Evolutionary conservation across 495 filamentous ascomycete genomes (phyloP).

Genomic region (Penicillium tannophilum): DNA sequence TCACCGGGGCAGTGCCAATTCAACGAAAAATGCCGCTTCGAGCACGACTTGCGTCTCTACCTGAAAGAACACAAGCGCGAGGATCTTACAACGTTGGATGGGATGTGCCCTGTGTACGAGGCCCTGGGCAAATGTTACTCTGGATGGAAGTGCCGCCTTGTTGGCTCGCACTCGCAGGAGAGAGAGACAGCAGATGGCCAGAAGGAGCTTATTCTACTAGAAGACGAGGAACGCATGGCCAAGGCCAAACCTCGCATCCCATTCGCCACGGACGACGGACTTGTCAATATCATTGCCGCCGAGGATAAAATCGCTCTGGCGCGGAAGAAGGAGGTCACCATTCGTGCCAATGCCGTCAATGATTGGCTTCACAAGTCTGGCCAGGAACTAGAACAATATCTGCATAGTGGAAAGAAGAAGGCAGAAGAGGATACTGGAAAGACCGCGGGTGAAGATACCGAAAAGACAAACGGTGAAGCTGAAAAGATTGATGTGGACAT

Average conservation of each 20-base stretch:
- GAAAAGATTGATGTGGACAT: conserved; percentile 2
- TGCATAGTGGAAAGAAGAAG: conserved; percentile 37
- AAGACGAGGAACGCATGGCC: conserved; percentile 52
- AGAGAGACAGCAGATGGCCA: conserved; percentile 71
- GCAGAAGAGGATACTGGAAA: conserved; percentile 9
- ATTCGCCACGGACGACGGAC: conserved; percentile 56
- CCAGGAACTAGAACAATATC: conserved; percentile 54
- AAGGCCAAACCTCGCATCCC: conserved; percentile 37
- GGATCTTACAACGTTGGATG: conserved; percentile 72
- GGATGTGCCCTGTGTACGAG: conserved; percentile 80
- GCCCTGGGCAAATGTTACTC: conserved; percentile 70
- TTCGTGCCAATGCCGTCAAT: conserved; percentile 74
- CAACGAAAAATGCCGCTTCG: conserved; percentile 73
- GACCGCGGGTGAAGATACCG: conserved; percentile 11
- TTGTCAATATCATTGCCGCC: conserved; percentile 71
- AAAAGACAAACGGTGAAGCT: conserved; percentile 7
- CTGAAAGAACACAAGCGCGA: conserved; percentile 77
- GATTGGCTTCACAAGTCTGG: conserved; percentile 69
- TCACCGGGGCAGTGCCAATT: conserved; percentile 70
- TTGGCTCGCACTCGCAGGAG: conserved; percentile 78
- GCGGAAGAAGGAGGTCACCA: conserved; percentile 63
- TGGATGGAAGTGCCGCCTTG: conserved; percentile 93
- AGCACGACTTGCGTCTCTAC: conserved; percentile 84
- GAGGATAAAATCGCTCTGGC: conserved; percentile 69
- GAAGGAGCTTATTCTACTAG: conserved; percentile 75